A percentile compares a stretch with the other conserved stretches of the same genome.
phyloP scores from a whole-genome alignment of 2,329 filamentous ascomycete species.

The Stenocarpella maydis region DNA sequence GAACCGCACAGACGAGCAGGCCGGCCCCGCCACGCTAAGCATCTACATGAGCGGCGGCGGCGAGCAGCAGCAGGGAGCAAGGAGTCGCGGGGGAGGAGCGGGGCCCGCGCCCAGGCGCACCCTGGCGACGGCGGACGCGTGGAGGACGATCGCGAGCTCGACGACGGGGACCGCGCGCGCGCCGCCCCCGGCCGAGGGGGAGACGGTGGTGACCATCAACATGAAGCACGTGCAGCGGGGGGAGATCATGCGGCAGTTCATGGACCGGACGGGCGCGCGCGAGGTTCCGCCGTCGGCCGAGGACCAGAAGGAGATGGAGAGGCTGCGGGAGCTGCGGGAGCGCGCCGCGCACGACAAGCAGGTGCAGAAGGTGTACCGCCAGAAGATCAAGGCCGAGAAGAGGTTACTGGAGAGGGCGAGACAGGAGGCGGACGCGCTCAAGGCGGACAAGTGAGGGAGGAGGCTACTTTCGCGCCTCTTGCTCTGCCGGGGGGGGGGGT shows the following conservation, averaged over 20 bases:
- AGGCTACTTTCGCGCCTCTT: neutral
- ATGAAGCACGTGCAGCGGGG: constrained; percentile 70
- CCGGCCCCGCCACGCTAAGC: constrained; percentile 67
- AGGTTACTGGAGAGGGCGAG: constrained; percentile 64
- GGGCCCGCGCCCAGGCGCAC: constrained; percentile 23
- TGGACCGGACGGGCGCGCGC: constrained; percentile 68
- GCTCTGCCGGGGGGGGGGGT: neutral
- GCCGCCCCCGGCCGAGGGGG: constrained; percentile 55
- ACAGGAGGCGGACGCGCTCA: constrained; percentile 56
- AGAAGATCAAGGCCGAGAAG: constrained; percentile 69
- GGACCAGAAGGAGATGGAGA: constrained; percentile 66
- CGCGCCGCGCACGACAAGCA: constrained; percentile 63
- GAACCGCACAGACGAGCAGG: constrained; percentile 69
- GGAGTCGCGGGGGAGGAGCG: too few relatives aligned
- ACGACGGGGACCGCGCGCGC: constrained; percentile 57
- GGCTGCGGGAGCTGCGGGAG: constrained; percentile 62
- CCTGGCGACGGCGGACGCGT: constrained; percentile 32
- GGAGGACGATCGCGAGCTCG: constrained; percentile 45
- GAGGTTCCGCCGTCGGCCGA: constrained; percentile 64
- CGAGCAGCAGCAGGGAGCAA: neutral
- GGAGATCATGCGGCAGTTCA: constrained; percentile 69
- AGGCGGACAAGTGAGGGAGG: constrained; percentile 38
- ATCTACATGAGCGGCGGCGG: constrained; percentile 60
- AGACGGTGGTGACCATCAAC: constrained; percentile 63
- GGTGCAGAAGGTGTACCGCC: constrained; percentile 59